Conservation (phyloP, 345 rosid genomes). For the Eucalyptus erythrocorys region DNA sequence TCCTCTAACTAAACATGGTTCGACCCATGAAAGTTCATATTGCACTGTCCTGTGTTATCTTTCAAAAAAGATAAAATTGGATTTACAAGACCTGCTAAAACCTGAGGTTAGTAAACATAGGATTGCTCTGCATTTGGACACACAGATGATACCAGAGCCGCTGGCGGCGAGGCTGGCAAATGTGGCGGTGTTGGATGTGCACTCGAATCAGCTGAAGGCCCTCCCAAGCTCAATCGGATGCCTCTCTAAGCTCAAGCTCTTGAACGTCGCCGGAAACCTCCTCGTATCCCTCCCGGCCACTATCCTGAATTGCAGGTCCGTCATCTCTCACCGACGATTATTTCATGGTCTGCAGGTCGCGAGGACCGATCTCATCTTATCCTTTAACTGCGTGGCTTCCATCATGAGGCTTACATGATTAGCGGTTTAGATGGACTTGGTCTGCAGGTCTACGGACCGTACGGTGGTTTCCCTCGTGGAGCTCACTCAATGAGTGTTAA, state of each 20-base stretch:
- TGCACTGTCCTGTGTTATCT: background rate
- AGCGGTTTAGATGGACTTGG: background rate
- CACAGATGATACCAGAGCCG: conserved; percentile 79
- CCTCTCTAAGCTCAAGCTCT: conserved; percentile 66
- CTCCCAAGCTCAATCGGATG: conserved; percentile 87
- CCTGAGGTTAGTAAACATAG: background rate
- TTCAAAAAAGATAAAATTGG: background rate
- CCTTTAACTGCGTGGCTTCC: background rate
- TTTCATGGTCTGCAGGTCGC: background rate
- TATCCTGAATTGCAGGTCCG: conserved; percentile 75
- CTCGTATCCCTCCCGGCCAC: conserved; percentile 54
- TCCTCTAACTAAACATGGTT: background rate
- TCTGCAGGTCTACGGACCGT: background rate
- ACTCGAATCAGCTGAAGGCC: conserved; percentile 67
- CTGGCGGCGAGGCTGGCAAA: conserved; percentile 70
- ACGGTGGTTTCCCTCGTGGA: background rate
- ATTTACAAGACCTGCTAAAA: background rate
- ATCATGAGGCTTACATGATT: background rate
- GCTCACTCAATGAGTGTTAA: background rate
- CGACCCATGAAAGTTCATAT: background rate
- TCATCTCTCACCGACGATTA: background rate
- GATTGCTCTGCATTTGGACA: background rate
- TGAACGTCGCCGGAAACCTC: conserved; percentile 78
- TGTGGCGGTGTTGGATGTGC: conserved; percentile 62
- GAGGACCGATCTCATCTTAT: background rate